Evolutionary conservation across 495 filamentous ascomycete species (phyloP), one percentile per base, ranked within the genome.

Genomic region (Melanomma pulvis-pyrius): DNA sequence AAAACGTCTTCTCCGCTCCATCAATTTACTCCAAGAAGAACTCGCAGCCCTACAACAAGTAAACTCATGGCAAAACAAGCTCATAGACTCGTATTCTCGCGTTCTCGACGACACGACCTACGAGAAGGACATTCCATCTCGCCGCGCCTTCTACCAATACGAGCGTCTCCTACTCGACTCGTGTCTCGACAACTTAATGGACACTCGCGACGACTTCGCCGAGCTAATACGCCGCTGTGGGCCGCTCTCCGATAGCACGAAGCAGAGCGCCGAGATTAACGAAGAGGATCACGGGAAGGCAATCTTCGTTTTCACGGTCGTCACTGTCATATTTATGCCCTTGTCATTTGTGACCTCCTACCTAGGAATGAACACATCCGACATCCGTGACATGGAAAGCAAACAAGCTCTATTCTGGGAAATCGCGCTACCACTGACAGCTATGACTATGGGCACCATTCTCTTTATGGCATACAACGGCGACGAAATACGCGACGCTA

Each of bases 231-330:
- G 19, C 15, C 49, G 52, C 25, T 70, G 68, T 26, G 61, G 62
- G 0, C 68, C 68, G 0, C 49, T 70, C 1, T 56, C 62, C 7
- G 68, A 70, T 12, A 70, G 36, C 24, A 63, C 68, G 2, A 70
- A 70, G 25, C 68, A 70, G 53, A 66, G 55, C 49, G 57, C 59
- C 5, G 68, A 70, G 32, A 70, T 70, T 51, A 67, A 63, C 34
- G 68, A 63, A 59, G 68, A 71, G 48, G 58, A 71, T 48, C 72
- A 72, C 52, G 72, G 69, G 6, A 71, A 74, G 50, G 72, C 72
- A 11, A 74, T 74, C 46, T 32, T 72, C 13, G 66, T 72, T 6
- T 74, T 74, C 41, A 74, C 69, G 1, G 53, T 67, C 4, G 69
- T 74, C 12, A 74, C 72, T 15, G 53, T 72, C 17, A 65, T 74